Percentiles rank a stretch among this genome's conserved stretches.
Evolutionary conservation across 1,284 basidiomycete genomes (phyloP).

Genomic region (Ustilago sp.): DNA sequence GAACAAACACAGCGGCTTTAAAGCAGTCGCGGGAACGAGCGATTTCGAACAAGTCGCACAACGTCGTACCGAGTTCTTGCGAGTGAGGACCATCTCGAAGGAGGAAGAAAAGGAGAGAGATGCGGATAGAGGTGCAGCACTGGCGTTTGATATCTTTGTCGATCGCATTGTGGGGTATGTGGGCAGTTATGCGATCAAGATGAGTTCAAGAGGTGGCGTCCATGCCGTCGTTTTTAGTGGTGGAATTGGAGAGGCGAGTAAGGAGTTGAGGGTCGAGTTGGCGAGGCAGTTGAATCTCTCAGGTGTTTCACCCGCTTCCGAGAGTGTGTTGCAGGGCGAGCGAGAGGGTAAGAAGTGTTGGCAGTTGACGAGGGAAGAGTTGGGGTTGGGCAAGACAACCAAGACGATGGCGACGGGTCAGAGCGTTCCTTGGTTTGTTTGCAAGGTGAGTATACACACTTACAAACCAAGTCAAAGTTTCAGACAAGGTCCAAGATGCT

Average conservation of each 20-base stretch:
- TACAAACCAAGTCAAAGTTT: neutral
- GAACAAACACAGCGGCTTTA: conserved; percentile 35
- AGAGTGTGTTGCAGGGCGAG: neutral
- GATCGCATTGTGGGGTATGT: conserved; percentile 38
- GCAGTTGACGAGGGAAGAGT: conserved; percentile 3
- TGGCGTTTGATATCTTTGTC: conserved; percentile 49
- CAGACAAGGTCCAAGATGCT: neutral
- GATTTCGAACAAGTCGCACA: conserved; percentile 25
- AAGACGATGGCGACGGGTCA: neutral
- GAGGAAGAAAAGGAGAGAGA: conserved; percentile 13
- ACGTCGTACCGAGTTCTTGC: conserved; percentile 5
- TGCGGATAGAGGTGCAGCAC: conserved; percentile 1
- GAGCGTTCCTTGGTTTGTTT: conserved; percentile 34
- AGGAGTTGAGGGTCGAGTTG: conserved; percentile 4
- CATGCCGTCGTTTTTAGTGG: conserved; percentile 43
- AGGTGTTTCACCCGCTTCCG: conserved; percentile 6
- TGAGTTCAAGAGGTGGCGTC: conserved; percentile 23
- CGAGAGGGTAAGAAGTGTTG: neutral
- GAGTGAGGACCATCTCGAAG: neutral
- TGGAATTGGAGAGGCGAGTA: conserved; percentile 37
- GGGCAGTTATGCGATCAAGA: conserved; percentile 36
- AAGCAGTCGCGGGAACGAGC: conserved; percentile 29
- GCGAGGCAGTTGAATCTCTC: conserved; percentile 8
- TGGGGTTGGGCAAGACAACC: neutral
- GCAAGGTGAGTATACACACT: conserved; percentile 23